Conservation (phyloP, 176 grass and related monocot genomes). For the Pontederia crassipes region DNA sequence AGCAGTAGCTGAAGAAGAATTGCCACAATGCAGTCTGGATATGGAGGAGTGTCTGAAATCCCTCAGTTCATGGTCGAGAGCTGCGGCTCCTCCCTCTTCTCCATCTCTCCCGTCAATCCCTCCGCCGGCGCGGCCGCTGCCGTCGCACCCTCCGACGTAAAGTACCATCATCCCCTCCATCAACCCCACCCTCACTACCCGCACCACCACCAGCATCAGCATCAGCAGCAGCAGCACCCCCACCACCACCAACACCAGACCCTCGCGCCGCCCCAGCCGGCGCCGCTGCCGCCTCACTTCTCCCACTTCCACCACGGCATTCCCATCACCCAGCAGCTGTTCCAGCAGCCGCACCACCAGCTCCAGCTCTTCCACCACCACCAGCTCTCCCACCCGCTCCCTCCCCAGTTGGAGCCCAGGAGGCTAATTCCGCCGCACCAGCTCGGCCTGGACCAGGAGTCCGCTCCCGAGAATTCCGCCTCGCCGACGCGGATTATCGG, state of each 20-base stretch:
- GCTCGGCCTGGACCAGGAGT: conserved; percentile 62
- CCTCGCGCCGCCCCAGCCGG: neutral
- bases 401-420: conserved; percentile 21
- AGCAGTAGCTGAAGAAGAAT: neutral
- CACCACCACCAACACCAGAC: neutral
- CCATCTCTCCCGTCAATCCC: conserved; percentile 13
- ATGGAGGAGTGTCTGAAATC: conserved; percentile 23
- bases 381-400: conserved; percentile 24
- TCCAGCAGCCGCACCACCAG: conserved; percentile 16
- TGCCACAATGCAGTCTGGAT: conserved; percentile 16
- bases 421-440: conserved; percentile 35
- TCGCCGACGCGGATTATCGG: conserved; percentile 32
- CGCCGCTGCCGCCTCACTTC: conserved; percentile 2
- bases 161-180: conserved; percentile 11
- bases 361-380: conserved; percentile 26
- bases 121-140: neutral
- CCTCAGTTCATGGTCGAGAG: conserved; percentile 23
- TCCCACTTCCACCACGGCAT: neutral
- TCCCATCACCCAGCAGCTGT: conserved; percentile 18
- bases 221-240: neutral
- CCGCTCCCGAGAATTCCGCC: conserved; percentile 12
- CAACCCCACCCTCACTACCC: neutral
- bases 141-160: neutral
- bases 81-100: conserved; percentile 12
- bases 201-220: neutral